Conservation (phyloP, 2,329 filamentous ascomycete genomes). For the Fusarium avenaceum region DNA sequence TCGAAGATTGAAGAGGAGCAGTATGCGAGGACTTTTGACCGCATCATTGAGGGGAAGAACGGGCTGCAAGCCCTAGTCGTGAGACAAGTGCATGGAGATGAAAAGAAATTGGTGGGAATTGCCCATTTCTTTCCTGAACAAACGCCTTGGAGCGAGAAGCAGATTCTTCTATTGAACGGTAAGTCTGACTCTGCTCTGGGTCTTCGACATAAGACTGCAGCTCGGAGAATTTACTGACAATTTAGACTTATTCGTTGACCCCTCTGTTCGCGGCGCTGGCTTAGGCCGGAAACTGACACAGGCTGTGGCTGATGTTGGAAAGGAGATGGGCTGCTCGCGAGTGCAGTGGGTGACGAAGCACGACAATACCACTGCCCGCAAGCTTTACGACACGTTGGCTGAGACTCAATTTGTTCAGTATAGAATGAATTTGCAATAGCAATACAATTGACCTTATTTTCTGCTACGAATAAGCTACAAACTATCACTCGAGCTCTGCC, state of each 20-base stretch:
- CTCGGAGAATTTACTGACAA: not conserved
- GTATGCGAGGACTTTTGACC: slow-evolving; percentile 26
- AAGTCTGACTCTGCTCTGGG: fast-evolving
- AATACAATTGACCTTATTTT: fast-evolving
- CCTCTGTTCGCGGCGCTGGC: slow-evolving; percentile 7
- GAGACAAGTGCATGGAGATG: not conserved
- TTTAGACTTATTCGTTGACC: slow-evolving; percentile 28
- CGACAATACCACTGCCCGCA: slow-evolving; percentile 24
- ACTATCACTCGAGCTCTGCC: too few species aligned
- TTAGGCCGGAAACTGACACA: slow-evolving; percentile 26
- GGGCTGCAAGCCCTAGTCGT: slow-evolving; percentile 22
- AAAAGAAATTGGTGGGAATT: slow-evolving; percentile 16
- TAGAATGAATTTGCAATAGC: slow-evolving; percentile 15
- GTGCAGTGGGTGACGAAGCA: slow-evolving; percentile 40
- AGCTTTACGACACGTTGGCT: slow-evolving; percentile 33
- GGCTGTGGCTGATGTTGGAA: slow-evolving; percentile 28
- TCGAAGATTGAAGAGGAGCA: slow-evolving; percentile 30
- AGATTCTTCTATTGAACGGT: slow-evolving; percentile 36
- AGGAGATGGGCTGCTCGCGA: slow-evolving; percentile 25
- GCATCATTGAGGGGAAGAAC: slow-evolving; percentile 28
- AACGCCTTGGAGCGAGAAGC: slow-evolving; percentile 37
- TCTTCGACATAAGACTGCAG: fast-evolving
- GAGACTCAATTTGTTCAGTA: slow-evolving; percentile 38
- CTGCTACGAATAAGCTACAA: fast-evolving
- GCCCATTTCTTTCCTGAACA: slow-evolving; percentile 41